Base-by-base conservation (phyloP, 2,329 filamentous ascomycete species). In the Trichothecium roseum region DNA sequence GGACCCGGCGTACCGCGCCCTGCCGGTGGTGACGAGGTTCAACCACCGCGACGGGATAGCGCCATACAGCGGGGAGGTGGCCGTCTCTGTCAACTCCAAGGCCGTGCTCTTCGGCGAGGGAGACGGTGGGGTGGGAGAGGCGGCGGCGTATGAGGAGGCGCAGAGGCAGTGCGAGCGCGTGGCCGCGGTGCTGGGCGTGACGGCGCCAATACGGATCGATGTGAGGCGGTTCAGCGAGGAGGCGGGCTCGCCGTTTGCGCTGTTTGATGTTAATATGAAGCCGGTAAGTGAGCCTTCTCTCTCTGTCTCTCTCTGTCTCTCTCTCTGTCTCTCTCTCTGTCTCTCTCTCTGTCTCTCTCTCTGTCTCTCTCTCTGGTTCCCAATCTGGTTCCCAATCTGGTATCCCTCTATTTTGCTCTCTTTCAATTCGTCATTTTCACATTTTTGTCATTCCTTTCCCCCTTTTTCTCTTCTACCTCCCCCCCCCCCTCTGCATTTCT, bases 241-340 rank as follows among this genome's bases (percentile, higher is more conserved):
- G 8, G n/a, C 30, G 3, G 49, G 49, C 0, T 53, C 49, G 0
- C 48, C 49, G 2, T 70, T 70, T 50, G 62, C 60, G 1, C 45
- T 69, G 14, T 70, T 70, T 42, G 64, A 71, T 46, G 54, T 70
- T 10, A 69, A 69, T 37, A 66, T 70, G 60, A 69, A 70, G 45
- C 65, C 65, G 13, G 62, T 66, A 46, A 52, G 60, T 52, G 13
- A 12, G 3, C n/a, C n/a, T n/a, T n/a, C n/a, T n/a, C n/a, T n/a
- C n/a, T n/a, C n/a, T n/a, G n/a, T n/a, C n/a, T n/a, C n/a, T n/a
- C n/a, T n/a, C n/a, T n/a, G n/a, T n/a, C n/a, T n/a, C n/a, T n/a
- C n/a, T n/a, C n/a, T n/a, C n/a, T n/a, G n/a, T n/a, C n/a, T n/a
- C n/a, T n/a, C n/a, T n/a, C n/a, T n/a, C n/a, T n/a, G n/a, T n/a